Evolutionary conservation across 495 filamentous ascomycete species (phyloP), one percentile per base, ranked within the genome.

Genomic region (Aspergillus leporis): DNA sequence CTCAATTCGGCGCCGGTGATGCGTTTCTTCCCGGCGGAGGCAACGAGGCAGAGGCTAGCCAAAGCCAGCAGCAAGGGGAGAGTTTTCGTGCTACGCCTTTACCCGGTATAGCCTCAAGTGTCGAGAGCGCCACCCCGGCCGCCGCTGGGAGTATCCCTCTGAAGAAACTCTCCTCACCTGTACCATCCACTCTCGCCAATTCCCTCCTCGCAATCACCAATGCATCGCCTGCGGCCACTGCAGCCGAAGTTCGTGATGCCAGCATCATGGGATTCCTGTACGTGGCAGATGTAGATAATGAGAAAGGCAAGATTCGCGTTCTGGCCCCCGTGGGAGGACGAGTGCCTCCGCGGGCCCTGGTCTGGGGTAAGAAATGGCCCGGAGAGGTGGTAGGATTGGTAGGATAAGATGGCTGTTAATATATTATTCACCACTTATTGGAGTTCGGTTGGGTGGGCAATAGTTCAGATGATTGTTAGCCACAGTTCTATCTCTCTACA

Each of bases 251-350:
- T 46, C 85, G 90, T 13, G 90, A 94, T 62, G 87, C 93, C 0
- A 91, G 88, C 41, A 86, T 97, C 19, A 87, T 95, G 80, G 94
- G 94, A 6, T 98, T 95, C 71, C 82, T 97, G 38, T 96, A 95
- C 67, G 87, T 99, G 32, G 84, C 88, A 0, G 90, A 94, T 51
- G 92, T 98, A 8, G 93, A 99, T 62, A 88, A 87, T 50, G 87
- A 91, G 53, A 90, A 90, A 74, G 85, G 86, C 55, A 89, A 88
- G 70, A 77, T 98, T 51, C 87, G 90, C 59, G 79, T 97, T 16
- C 78, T 98, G 40, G 86, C 88, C 2, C 93, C 94, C 5, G 83
- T 95, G 51, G 89, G 85, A 34, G 91, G 90, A 10, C 83, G 90
- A 38, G 74, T 96, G 50, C 91, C 90, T 0, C 81, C 86, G 52